Evolutionary conservation across 2,329 filamentous ascomycete species (phyloP).

Genomic region (Fusarium zealandicum): DNA sequence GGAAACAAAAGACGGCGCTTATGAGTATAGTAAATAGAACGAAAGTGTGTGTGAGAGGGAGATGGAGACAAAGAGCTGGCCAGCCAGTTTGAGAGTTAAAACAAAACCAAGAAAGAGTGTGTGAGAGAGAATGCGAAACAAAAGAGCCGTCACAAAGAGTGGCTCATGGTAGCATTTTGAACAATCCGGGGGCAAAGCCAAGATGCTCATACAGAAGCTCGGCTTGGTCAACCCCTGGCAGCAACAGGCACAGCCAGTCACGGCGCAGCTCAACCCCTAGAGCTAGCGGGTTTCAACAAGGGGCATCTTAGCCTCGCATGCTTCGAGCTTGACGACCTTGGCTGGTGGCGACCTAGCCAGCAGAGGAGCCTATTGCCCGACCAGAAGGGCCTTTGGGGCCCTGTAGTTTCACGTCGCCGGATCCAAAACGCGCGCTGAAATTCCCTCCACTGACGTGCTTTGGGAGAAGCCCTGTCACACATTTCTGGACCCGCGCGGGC

Average conservation of each 20-base stretch:
- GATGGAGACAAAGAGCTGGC: constrained; percentile 30
- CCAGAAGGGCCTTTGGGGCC: constrained; percentile 9
- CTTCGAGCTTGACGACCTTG: constrained; percentile 7
- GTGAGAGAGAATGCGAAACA: constrained; percentile 32
- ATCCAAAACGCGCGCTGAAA: constrained; percentile 30
- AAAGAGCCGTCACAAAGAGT: constrained; percentile 31
- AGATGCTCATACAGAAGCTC: constrained; percentile 9
- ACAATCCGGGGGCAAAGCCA: constrained; percentile 23
- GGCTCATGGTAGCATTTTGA: constrained; percentile 37
- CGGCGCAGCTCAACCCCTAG: constrained; percentile 13
- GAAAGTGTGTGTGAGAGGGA: too few species aligned
- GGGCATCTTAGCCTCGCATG: constrained; percentile 23
- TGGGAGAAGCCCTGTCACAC: constrained; percentile 7
- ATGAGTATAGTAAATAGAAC: constrained; percentile 4
- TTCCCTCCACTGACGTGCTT: constrained; percentile 24
- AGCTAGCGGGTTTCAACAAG: constrained; percentile 35
- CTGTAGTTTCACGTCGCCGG: constrained; percentile 31
- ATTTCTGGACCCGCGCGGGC: constrained; percentile 26
- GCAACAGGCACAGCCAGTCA: constrained; percentile 14
- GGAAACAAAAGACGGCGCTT: constrained; percentile 13
- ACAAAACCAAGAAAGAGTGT: constrained; percentile 22
- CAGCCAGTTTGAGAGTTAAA: constrained; percentile 33
- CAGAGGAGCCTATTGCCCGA: constrained; percentile 25
- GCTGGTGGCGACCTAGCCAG: constrained; percentile 23
- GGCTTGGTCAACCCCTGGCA: neutral